Evolutionary conservation across 2,329 filamentous ascomycete genomes (phyloP).

Genomic region (Xenoacremonium recifei): DNA sequence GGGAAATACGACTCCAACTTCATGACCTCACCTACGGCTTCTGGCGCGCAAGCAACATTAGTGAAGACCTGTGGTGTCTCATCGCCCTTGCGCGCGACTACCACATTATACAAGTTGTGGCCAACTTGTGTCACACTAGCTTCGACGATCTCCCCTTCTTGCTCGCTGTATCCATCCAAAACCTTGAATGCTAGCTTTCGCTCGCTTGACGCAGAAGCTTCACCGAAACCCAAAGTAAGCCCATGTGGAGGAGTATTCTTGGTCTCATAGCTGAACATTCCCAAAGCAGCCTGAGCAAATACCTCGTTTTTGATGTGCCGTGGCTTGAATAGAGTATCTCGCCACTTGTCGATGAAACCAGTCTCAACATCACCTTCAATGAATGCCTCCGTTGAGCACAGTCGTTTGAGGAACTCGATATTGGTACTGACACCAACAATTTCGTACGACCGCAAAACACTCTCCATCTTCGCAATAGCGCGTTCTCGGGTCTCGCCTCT

Average conservation of each 20-base stretch:
- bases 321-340: slow-evolving; percentile 71
- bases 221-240: slow-evolving; percentile 54
- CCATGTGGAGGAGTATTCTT: slow-evolving; percentile 43
- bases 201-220: slow-evolving; percentile 37
- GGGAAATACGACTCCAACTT: slow-evolving; percentile 65
- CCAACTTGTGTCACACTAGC: slow-evolving; percentile 50
- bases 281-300: slow-evolving; percentile 83
- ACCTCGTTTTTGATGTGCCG: slow-evolving; percentile 65
- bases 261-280: slow-evolving; percentile 57
- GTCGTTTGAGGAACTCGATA: slow-evolving; percentile 90
- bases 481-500: slow-evolving; percentile 74
- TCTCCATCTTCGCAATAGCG: slow-evolving; percentile 77
- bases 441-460: slow-evolving; percentile 84
- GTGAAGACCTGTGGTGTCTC: slow-evolving; percentile 39
- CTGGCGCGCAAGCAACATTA: slow-evolving; percentile 44
- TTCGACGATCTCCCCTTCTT: slow-evolving; percentile 61
- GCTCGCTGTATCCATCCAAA: slow-evolving; percentile 60
- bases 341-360: slow-evolving; percentile 90
- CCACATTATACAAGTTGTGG: slow-evolving; percentile 45
- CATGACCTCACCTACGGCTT: slow-evolving; percentile 25
- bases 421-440: slow-evolving; percentile 92
- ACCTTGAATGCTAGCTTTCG: slow-evolving; percentile 53
- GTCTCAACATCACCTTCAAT: slow-evolving; percentile 88
- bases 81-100: slow-evolving; percentile 41
- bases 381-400: slow-evolving; percentile 81